Percentiles rank a stretch among this genome's conserved stretches.
These are phyloP conservation scores for Penicillium griseofulvum DNA, from an alignment of 2,329 filamentous ascomycete species.

Conservation along the genomic window DNA sequence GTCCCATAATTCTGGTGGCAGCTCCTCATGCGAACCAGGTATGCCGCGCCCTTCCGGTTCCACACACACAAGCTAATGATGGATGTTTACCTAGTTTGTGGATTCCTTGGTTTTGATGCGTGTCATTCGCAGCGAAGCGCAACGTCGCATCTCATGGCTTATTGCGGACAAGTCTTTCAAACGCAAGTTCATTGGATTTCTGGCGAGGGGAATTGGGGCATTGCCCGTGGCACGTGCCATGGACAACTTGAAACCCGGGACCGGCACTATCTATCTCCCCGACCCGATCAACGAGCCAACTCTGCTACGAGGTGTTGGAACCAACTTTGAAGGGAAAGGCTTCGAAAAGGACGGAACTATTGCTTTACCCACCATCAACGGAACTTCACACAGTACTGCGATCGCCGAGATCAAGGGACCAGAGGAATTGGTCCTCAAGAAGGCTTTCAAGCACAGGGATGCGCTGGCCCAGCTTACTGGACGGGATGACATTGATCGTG, in stretches of 20 bases:
- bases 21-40: conserved; percentile 96
- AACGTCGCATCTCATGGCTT: conserved; percentile 84
- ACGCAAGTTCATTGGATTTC: conserved; percentile 81
- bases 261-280: conserved; percentile 81
- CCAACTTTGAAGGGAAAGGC: conserved; percentile 71
- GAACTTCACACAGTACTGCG: conserved; percentile 75
- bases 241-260: conserved; percentile 77
- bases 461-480: conserved; percentile 80
- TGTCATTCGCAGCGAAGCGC: conserved; percentile 79
- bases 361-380: conserved; percentile 80
- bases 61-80: conserved; percentile 8
- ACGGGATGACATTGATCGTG: conserved; percentile 66
- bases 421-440: conserved; percentile 81
- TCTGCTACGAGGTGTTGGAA: conserved; percentile 74
- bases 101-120: conserved; percentile 93
- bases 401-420: conserved; percentile 77
- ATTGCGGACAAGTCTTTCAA: conserved; percentile 95
- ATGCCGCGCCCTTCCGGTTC: conserved; percentile 28
- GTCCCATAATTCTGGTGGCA: conserved; percentile 91
- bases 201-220: conserved; percentile 79
- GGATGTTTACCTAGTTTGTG: conserved; percentile 66
- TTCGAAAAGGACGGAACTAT: conserved; percentile 78
- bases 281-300: conserved; percentile 83
- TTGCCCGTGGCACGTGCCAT: conserved; percentile 92
- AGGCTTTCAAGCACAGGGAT: conserved; percentile 75